Conservation (phyloP, 2,329 filamentous ascomycete species). For the Monilinia laxa region DNA sequence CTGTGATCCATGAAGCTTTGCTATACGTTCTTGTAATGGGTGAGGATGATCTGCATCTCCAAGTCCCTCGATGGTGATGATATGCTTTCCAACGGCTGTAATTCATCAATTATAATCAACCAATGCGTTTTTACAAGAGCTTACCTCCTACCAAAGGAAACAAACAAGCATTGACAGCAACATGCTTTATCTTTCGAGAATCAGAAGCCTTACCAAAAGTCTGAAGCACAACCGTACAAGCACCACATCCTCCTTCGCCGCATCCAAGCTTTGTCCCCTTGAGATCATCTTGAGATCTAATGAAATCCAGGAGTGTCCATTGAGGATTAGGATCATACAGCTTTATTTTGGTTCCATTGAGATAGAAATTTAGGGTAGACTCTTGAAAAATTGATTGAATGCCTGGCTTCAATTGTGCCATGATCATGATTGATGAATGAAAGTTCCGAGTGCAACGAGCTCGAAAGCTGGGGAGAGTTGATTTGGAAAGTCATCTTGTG, state of each 20-base stretch:
- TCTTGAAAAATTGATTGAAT: conserved; percentile 31
- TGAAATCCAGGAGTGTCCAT: conserved; percentile 84
- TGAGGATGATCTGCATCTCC: conserved; percentile 82
- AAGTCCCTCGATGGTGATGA: conserved; percentile 94
- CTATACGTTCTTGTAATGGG: conserved; percentile 84
- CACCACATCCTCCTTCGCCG: conserved; percentile 91
- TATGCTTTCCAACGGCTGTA: conserved; percentile 85
- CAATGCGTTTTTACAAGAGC: not conserved
- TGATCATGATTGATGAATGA: conserved; percentile 17
- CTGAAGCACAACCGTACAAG: conserved; percentile 94
- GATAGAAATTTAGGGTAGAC: conserved; percentile 75
- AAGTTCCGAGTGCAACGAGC: not conserved
- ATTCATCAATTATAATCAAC: not conserved
- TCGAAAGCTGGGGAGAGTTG: not conserved
- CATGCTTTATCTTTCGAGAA: conserved; percentile 76
- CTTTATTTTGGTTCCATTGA: conserved; percentile 85
- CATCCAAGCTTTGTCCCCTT: conserved; percentile 95
- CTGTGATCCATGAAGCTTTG: conserved; percentile 86
- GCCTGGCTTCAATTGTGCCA: conserved; percentile 29
- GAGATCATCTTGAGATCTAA: conserved; percentile 72
- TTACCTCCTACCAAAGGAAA: conserved; percentile 36
- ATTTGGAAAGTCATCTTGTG: not conserved
- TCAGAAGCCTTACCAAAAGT: conserved; percentile 61
- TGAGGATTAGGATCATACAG: conserved; percentile 89
- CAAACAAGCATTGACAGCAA: conserved; percentile 90